Evolutionary conservation across 1,139 yeast genomes (phyloP).

Genomic region (Saccharomycopsis crataegensis): DNA sequence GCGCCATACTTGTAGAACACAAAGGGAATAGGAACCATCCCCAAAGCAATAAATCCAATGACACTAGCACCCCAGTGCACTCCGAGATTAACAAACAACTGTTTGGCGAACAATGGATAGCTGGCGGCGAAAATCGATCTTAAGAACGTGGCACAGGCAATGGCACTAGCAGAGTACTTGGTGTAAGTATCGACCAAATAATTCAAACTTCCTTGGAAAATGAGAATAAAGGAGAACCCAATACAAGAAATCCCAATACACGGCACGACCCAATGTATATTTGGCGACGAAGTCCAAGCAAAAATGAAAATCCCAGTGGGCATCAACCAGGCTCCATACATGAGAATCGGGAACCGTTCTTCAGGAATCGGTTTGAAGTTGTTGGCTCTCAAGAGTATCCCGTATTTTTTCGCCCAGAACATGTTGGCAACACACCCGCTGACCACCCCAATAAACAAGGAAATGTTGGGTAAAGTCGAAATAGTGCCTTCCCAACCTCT

Average conservation of each 20-base stretch:
- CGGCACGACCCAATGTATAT: constrained; percentile 83
- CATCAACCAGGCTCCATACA: constrained; percentile 84
- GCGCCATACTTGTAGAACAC: constrained; percentile 67
- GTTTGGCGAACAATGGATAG: constrained; percentile 74
- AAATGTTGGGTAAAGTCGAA: constrained; percentile 55
- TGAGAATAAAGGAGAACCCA: constrained; percentile 68
- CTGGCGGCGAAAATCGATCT: constrained; percentile 61
- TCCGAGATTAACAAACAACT: constrained; percentile 69
- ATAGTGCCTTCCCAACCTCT: constrained; percentile 48
- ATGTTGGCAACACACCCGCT: constrained; percentile 43
- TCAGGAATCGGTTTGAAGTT: constrained; percentile 71
- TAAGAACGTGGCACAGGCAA: constrained; percentile 79
- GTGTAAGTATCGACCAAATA: constrained; percentile 82
- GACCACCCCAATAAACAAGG: constrained; percentile 52
- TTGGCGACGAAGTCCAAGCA: constrained; percentile 78
- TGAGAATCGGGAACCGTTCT: constrained; percentile 78
- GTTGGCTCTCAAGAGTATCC: constrained; percentile 45
- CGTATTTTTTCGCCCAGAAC: constrained; percentile 38
- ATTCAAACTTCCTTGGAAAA: constrained; percentile 78
- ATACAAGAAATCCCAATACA: constrained; percentile 88
- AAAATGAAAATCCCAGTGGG: constrained; percentile 75
- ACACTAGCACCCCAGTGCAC: constrained; percentile 79
- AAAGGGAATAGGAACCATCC: constrained; percentile 78
- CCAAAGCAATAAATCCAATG: constrained; percentile 73
- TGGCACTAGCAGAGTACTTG: constrained; percentile 78